Evolutionary conservation across 1,284 basidiomycete genomes (phyloP).

Genomic region (Heimioporus retisporus): DNA sequence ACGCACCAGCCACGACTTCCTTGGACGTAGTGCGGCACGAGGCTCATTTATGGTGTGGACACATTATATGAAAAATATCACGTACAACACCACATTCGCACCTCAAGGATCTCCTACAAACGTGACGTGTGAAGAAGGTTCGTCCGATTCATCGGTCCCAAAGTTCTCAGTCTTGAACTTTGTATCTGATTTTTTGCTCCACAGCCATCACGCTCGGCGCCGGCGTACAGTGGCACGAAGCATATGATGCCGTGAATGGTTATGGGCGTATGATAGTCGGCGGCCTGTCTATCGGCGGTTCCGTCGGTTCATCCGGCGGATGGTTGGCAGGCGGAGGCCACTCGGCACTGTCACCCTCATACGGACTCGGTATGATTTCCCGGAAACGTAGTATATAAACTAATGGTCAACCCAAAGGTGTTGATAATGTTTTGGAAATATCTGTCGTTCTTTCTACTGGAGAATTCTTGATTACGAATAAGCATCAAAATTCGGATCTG

Average conservation of each 20-base stretch:
- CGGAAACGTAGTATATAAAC: not conserved
- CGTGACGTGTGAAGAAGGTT: slow-evolving; percentile 20
- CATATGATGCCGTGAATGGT: slow-evolving; percentile 42
- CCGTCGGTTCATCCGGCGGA: slow-evolving; percentile 37
- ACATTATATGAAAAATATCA: slow-evolving; percentile 48
- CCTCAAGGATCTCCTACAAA: slow-evolving; percentile 39
- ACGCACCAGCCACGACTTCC: slow-evolving; percentile 44
- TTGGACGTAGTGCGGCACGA: slow-evolving; percentile 50
- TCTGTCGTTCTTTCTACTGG: slow-evolving; percentile 27
- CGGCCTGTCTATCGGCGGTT: slow-evolving; percentile 39
- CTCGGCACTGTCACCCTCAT: slow-evolving; percentile 40
- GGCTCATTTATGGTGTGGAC: slow-evolving; percentile 54
- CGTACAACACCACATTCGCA: slow-evolving; percentile 41
- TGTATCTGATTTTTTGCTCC: too few species aligned
- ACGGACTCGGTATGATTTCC: slow-evolving; percentile 5
- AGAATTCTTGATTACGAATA: slow-evolving; percentile 24
- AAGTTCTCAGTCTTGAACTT: too few species aligned
- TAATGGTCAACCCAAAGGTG: slow-evolving; percentile 38
- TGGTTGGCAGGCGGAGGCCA: too few species aligned
- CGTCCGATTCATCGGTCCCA: too few species aligned
- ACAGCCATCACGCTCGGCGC: too few species aligned
- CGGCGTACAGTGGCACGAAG: too few species aligned
- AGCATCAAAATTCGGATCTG: slow-evolving; percentile 23
- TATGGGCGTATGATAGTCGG: slow-evolving; percentile 49
- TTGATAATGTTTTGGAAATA: slow-evolving; percentile 51